A percentile compares a stretch with the other conserved stretches of the same genome.
Evolutionary conservation across 305 asterid species (phyloP).

Genomic region (Solanum hybrid): DNA sequence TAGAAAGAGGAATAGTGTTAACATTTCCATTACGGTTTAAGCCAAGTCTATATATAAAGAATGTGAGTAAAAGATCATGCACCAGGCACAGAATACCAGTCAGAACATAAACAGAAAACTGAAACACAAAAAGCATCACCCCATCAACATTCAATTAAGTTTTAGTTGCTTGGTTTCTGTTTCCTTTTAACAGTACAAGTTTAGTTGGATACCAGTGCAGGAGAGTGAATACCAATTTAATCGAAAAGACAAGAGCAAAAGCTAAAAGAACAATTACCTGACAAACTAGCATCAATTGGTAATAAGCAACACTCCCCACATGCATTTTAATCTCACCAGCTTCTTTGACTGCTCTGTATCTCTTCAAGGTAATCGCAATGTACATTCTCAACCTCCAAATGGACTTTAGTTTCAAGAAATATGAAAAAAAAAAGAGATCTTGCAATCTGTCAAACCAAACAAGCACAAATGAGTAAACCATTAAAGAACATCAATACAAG

Average conservation of each 20-base stretch:
- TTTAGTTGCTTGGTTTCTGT: not conserved
- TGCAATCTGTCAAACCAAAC: not conserved
- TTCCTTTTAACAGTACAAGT: not conserved
- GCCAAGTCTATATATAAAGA: not conserved
- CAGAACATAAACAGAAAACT: not conserved
- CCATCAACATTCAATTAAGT: not conserved
- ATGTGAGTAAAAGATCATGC: not conserved
- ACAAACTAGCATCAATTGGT: constrained; percentile 81
- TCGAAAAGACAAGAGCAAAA: not conserved
- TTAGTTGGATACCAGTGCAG: not conserved
- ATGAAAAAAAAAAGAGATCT: not conserved
- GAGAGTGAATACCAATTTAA: not conserved
- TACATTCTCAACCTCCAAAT: constrained; percentile 50
- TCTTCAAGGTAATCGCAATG: constrained; percentile 38
- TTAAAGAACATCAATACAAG: not conserved
- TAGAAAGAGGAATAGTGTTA: not conserved
- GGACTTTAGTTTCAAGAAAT: constrained; percentile 3
- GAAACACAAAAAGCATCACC: not conserved
- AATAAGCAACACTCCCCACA: constrained; percentile 63
- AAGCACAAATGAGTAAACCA: not conserved
- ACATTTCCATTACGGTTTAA: not conserved
- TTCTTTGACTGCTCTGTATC: constrained; percentile 29
- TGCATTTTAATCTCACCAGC: constrained; percentile 51
- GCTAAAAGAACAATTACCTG: constrained; percentile 41
- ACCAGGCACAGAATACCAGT: not conserved